These are phyloP conservation scores for Remersonia thermophila DNA, from an alignment of 2,329 filamentous ascomycete genomes.

Conservation along the genomic window DNA sequence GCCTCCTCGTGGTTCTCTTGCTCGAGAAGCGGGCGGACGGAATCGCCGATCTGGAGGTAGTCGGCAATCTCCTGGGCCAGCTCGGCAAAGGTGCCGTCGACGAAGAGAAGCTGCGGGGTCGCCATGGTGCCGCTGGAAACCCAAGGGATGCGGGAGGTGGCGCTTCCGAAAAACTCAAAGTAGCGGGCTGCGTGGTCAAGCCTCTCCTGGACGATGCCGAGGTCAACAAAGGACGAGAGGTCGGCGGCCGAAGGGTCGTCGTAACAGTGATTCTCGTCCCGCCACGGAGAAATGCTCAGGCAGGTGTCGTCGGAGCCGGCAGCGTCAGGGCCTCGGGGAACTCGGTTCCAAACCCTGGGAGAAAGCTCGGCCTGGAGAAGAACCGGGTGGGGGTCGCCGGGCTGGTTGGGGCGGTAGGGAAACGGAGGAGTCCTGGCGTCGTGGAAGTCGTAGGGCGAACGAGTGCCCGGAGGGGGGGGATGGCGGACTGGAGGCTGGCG, in stretches of 20 bases:
- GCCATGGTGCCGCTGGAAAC: constrained; percentile 28
- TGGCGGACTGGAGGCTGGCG: constrained; percentile 6
- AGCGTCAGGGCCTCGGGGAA: neutral
- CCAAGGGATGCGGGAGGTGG: neutral
- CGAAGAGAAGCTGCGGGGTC: constrained; percentile 52
- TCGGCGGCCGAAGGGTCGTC: no score
- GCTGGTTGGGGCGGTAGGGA: no score
- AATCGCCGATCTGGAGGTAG: constrained; percentile 76
- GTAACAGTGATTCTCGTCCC: no score
- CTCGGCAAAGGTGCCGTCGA: constrained; percentile 91
- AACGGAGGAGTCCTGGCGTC: constrained; percentile 11
- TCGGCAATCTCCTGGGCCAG: constrained; percentile 88
- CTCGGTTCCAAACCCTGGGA: neutral
- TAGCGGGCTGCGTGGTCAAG: constrained; percentile 4
- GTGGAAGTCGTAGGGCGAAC: constrained; percentile 10
- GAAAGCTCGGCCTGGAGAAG: no score
- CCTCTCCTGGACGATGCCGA: constrained; percentile 4
- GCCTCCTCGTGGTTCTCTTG: constrained; percentile 73
- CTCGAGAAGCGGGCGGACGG: constrained; percentile 61
- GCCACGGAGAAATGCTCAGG: no score
- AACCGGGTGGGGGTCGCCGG: no score
- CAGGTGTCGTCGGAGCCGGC: neutral
- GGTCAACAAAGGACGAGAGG: neutral
- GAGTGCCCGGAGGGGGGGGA: constrained; percentile 8
- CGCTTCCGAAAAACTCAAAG: constrained; percentile 7